Base-by-base conservation (phyloP, 495 filamentous ascomycete species). In the Penicillium waksmanii region DNA sequence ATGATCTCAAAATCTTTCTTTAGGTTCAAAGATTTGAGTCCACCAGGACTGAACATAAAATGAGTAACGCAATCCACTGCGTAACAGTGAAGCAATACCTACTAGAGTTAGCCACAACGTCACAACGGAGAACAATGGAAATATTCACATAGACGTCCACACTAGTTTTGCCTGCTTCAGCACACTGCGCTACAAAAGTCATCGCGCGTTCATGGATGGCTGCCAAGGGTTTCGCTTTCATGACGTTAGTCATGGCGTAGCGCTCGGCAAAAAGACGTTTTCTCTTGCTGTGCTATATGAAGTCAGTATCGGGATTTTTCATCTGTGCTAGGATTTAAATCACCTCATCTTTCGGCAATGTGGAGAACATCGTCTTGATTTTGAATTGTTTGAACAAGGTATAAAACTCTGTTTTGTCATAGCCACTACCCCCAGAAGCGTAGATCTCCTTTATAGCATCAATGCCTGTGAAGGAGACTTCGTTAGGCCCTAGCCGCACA, bases 321-420 rank as follows among this genome's bases (percentile, higher is more conserved):
- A 55, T 11, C 15, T 21, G 33, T 12, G 72, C 77, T 57, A 48
- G 6, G 36, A 44, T 5, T 19, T 4, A 6, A 44, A 18, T 17
- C 9, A 85, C 84, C 50, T 79, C 73, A 3, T 81, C 77, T 51
- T 84, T 86, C 13, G 75, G 75, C 27, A 87, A 60, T 1, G 83
- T 87, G 19, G 53, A 59, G 19, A 57, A 55, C 49, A 56, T 68
- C 42, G 66, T 75, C 83, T 80, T 84, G 31, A 74, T 74, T 17
- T 77, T 78, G 63, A 82, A 87, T 31, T 86, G 77, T 56, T 73
- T 79, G 63, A 89, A 89, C 10, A 87, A 65, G 42, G 82, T 77
- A 71, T 89, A 90, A 54, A 85, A 86, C 60, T 86, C 84, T 0
- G 85, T 89, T 73, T 89, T 89, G 54, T 88, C 82, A 61, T 86